These are phyloP conservation scores for Copromyces sp. DNA, from an alignment of 495 filamentous ascomycete species.

Conservation along the genomic window DNA sequence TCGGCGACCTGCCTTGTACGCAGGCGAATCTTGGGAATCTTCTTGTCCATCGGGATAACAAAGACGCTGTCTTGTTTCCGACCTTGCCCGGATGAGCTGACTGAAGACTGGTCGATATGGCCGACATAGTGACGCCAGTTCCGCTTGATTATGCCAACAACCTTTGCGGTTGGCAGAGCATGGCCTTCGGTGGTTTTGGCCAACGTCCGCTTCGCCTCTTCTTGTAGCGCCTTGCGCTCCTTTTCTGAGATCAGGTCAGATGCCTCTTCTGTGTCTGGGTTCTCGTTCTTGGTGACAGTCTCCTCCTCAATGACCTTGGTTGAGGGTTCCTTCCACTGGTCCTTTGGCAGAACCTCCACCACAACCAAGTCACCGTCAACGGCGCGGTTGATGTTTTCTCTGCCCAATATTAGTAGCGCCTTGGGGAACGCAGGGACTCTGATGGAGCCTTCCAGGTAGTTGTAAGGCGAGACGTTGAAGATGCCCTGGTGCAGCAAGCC, in stretches of 20 bases:
- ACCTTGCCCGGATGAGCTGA: constrained; percentile 60
- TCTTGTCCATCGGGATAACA: constrained; percentile 93
- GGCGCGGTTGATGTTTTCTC: constrained; percentile 91
- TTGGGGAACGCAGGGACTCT: constrained; percentile 85
- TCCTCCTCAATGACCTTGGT: constrained; percentile 95
- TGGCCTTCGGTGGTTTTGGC: constrained; percentile 65
- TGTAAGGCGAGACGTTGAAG: constrained; percentile 95
- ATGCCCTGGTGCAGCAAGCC: constrained; percentile 85
- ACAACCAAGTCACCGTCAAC: constrained; percentile 87
- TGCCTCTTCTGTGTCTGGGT: constrained; percentile 65
- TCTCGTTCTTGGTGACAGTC: constrained; percentile 83
- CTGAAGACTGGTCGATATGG: constrained; percentile 80
- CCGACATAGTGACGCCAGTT: constrained; percentile 98
- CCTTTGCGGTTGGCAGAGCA: constrained; percentile 82
- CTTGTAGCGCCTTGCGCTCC: constrained; percentile 75
- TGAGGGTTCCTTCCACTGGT: constrained; percentile 93
- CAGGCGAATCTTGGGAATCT: constrained; percentile 88
- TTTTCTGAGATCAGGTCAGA: constrained; percentile 72
- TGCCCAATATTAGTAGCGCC: constrained; percentile 75
- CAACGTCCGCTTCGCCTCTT: constrained; percentile 81
- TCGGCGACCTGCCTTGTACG: constrained; percentile 83
- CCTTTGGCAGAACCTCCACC: constrained; percentile 80
- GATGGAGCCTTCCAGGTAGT: constrained; percentile 88
- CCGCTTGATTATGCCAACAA: constrained; percentile 85
- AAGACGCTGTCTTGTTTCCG: constrained; percentile 87